Evolutionary conservation across 179 eudicot genomes (phyloP).

Genomic region (Amaranthus tricolor): DNA sequence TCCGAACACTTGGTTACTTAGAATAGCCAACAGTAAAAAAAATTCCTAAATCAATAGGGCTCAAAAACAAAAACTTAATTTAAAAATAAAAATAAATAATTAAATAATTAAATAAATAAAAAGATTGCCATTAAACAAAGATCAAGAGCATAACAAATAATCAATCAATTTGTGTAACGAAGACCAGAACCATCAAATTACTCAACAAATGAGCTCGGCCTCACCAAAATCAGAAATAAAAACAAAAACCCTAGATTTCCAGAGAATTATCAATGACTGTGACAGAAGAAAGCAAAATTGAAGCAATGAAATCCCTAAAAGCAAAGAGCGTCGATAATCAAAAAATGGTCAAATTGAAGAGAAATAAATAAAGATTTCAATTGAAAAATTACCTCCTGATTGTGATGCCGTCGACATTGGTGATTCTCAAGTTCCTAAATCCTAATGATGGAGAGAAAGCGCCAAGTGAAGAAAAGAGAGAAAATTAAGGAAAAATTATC

Average conservation of each 20-base stretch:
- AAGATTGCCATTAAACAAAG: background rate
- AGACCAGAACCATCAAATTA: background rate
- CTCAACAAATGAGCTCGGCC: background rate
- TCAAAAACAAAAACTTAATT: too few relatives aligned
- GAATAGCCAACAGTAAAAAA: background rate
- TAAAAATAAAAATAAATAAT: background rate
- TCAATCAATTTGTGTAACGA: background rate
- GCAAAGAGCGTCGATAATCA: background rate
- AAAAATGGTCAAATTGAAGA: background rate
- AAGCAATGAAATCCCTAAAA: constrained; percentile 14
- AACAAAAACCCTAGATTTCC: constrained; percentile 4
- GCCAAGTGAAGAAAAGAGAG: background rate
- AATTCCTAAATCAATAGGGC: background rate
- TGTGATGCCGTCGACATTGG: constrained; percentile 36
- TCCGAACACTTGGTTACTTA: background rate
- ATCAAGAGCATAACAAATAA: background rate
- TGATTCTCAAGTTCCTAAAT: constrained; percentile 11
- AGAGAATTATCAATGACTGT: background rate
- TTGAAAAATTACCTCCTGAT: constrained; percentile 17
- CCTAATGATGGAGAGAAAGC: constrained; percentile 6
- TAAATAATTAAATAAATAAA: background rate
- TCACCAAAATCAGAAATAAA: background rate
- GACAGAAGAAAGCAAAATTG: background rate
- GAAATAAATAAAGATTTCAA: background rate
- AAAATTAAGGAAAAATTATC: background rate